A percentile compares a stretch with the other conserved stretches of the same genome.
Conservation (phyloP, 1,284 basidiomycete genomes). For the Cutaneotrichosporon arboriforme region DNA sequence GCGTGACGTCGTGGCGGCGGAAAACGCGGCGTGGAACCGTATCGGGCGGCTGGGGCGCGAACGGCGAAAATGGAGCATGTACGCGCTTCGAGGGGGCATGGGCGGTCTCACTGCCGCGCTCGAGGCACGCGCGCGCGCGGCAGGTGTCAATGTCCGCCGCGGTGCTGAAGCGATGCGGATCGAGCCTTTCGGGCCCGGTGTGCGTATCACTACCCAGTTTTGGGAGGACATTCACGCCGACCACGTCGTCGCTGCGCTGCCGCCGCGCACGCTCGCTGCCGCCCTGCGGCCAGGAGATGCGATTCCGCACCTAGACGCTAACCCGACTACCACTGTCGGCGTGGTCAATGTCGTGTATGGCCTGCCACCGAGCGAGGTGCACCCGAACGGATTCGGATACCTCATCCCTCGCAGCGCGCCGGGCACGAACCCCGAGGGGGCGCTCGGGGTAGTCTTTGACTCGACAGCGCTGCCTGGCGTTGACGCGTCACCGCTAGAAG, state of each 20-base stretch:
- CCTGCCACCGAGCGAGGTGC: conserved; percentile 52
- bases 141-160: conserved; percentile 59
- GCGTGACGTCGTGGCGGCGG: conserved; percentile 16
- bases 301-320: conserved; percentile 49
- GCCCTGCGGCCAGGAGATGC: conserved; percentile 35
- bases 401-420: conserved; percentile 67
- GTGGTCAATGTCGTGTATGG: conserved; percentile 61
- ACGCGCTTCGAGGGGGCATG: conserved; percentile 59
- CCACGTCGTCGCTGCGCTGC: conserved; percentile 32
- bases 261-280: conserved; percentile 30
- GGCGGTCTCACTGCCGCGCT: conserved; percentile 62
- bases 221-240: neutral
- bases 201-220: conserved; percentile 2
- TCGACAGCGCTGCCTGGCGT: conserved; percentile 66
- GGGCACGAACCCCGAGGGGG: conserved; percentile 43
- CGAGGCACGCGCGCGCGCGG: conserved; percentile 45
- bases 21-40: conserved; percentile 16
- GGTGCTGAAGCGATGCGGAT: conserved; percentile 46
- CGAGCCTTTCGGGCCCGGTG: neutral
- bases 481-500: conserved; percentile 36
- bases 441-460: conserved; percentile 80
- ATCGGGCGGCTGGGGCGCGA: conserved; percentile 24
- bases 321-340: conserved; percentile 56
- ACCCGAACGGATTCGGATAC: conserved; percentile 87
- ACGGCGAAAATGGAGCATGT: conserved; percentile 39